Base-by-base conservation (phyloP, 257 asterid species). In the Solanum chiquidenum region DNA sequence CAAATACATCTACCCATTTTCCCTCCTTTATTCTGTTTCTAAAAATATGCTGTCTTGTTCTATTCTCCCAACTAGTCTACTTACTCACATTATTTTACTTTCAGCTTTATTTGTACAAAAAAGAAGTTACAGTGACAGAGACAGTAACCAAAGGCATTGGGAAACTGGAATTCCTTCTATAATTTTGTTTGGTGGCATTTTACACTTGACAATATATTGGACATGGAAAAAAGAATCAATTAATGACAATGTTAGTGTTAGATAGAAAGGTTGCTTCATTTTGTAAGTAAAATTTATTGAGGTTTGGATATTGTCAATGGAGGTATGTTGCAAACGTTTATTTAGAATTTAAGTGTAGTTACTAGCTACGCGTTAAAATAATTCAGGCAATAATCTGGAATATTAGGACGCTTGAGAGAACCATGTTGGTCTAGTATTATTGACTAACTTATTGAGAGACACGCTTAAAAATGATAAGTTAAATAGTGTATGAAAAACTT, bases 1-100 rank as follows among this genome's bases (percentile, higher is more conserved):
- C 40, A 84, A 87, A 89, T 77, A 44, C 76, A 88, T 21, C 84
- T 86, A 33, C 76, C 31, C 31, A 38, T 38, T 87, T 73, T 27
- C 73, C 34, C 42, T 73, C 72, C 83, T 35, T 42, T 76, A 49
- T 85, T 35, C 72, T 83, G 75, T 29, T 55, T 83, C 83, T 29
- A 82, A 82, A 40, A 82, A 82, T 33, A 49, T 82, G 44, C 44
- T 82, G 31, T 31, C 86, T 82, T 82, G 86, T 82, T 82, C 71
- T 82, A 82, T 82, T 52, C 42, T 82, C 71, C 31, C 71, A 18
- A 82, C 21, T 20, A 80, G 40, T 80, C 44, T 52, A 52, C 86
- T 75, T 80, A 29, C 37, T 4, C 40, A 44, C 68, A 27, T 37
- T 46, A 44, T 77, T 82, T 40, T 49, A 82, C 86, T 29, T 49